These are phyloP conservation scores for Symmetrospora coprosmae DNA, from an alignment of 768 basidiomycete species.

Conservation along the genomic window DNA sequence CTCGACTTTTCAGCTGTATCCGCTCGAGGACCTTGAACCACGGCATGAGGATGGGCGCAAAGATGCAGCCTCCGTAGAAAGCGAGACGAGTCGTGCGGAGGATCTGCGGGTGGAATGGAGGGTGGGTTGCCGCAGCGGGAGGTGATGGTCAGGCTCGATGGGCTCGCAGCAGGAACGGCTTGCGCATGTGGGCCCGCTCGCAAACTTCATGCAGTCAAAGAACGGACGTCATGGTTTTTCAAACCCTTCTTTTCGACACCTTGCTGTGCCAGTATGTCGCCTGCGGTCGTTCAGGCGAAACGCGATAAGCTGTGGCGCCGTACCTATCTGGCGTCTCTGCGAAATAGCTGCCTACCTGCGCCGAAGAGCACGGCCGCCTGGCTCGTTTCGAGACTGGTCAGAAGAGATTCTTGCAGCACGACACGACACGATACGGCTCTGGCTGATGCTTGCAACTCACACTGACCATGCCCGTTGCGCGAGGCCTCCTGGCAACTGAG, in stretches of 20 bases:
- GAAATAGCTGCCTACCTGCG: conserved; percentile 22
- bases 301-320: not conserved
- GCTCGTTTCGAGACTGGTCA: too few relatives aligned
- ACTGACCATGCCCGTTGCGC: not conserved
- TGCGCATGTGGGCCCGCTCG: not conserved
- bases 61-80: conserved; percentile 63
- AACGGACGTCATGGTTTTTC: conserved; percentile 56
- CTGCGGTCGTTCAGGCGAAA: conserved; percentile 31
- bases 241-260: conserved; percentile 55
- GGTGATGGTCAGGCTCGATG: not conserved
- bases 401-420: not conserved
- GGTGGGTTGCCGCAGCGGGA: not conserved
- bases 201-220: too few relatives aligned
- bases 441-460: not conserved
- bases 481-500: not conserved
- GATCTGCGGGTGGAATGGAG: conserved; percentile 38
- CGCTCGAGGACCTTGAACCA: conserved; percentile 41
- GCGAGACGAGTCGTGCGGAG: conserved; percentile 51
- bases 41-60: conserved; percentile 66
- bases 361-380: conserved; percentile 30
- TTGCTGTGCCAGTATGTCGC: conserved; percentile 72
- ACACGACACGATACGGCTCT: not conserved
- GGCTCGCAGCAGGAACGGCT: not conserved
- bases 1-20: conserved; percentile 8
- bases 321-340: not conserved